Conservation (phyloP, 2,329 filamentous ascomycete species). For the Claviceps paspali region DNA sequence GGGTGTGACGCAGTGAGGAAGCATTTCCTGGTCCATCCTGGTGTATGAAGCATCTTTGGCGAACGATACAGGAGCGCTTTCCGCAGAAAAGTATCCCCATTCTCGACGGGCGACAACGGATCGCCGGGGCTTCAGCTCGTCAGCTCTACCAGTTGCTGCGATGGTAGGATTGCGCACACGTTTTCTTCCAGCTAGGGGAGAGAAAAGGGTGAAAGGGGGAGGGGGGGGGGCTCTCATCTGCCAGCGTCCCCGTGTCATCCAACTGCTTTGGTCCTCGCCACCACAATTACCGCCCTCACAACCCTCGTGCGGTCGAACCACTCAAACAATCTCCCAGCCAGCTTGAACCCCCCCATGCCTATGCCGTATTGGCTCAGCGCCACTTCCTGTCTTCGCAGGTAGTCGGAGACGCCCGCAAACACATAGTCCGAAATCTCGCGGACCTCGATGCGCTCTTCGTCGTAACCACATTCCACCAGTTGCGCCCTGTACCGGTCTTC, state of each 20-base stretch:
- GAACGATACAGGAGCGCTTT: too few species aligned
- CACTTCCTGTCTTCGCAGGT: slow-evolving; percentile 22
- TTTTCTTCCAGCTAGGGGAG: too few species aligned
- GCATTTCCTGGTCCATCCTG: too few species aligned
- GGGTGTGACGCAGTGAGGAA: too few species aligned
- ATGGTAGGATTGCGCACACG: too few species aligned
- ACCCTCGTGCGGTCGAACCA: slow-evolving; percentile 22
- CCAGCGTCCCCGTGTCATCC: neutral
- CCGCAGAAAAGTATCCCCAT: too few species aligned
- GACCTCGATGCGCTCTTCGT: slow-evolving; percentile 23
- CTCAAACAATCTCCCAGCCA: slow-evolving; percentile 21
- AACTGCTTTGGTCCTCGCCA: slow-evolving; percentile 10
- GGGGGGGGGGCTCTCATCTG: neutral
- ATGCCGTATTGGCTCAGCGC: slow-evolving; percentile 20
- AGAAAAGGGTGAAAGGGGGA: too few species aligned
- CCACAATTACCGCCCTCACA: slow-evolving; percentile 20
- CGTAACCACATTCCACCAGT: slow-evolving; percentile 33
- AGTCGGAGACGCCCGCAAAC: slow-evolving; percentile 31
- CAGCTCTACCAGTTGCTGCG: too few species aligned
- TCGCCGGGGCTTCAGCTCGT: too few species aligned
- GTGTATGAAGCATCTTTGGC: too few species aligned
- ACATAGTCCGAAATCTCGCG: slow-evolving; percentile 37
- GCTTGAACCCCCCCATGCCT: slow-evolving; percentile 18
- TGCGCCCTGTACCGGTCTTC: slow-evolving; percentile 27
- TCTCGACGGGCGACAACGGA: too few species aligned